Percentiles rank a stretch among this genome's conserved stretches.
phyloP scores from a whole-genome alignment of 352 stramenopile species.

The Poterioochromonas sp. region DNA sequence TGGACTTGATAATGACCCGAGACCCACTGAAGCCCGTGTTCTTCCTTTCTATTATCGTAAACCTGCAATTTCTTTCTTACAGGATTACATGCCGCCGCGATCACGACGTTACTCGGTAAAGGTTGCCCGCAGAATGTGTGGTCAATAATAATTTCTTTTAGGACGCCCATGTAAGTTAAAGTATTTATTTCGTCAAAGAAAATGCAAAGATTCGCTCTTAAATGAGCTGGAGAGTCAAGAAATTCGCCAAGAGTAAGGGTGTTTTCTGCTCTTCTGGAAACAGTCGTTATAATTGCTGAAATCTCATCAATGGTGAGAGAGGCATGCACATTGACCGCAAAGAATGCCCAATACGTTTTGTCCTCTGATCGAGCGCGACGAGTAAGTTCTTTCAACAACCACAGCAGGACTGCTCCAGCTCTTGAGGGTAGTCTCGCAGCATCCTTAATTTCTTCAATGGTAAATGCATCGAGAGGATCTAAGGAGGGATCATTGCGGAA shows the following conservation, averaged over 20 bases:
- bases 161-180: constrained; percentile 45
- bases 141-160: constrained; percentile 55
- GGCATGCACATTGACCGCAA: constrained; percentile 47
- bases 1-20: constrained; percentile 42
- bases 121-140: constrained; percentile 42
- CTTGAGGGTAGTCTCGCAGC: too few relatives aligned
- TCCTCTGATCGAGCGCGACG: not conserved
- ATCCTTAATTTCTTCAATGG: too few relatives aligned
- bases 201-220: constrained; percentile 41
- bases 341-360: constrained; percentile 44
- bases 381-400: not conserved
- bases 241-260: not conserved
- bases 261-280: not conserved
- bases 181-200: constrained; percentile 56
- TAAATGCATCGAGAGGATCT: not conserved
- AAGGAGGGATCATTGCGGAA: not conserved
- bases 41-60: constrained; percentile 1
- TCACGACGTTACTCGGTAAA: constrained; percentile 47
- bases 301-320: constrained; percentile 43
- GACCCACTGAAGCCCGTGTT: constrained; percentile 25
- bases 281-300: not conserved
- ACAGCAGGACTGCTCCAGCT: not conserved
- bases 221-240: constrained; percentile 4
- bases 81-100: constrained; percentile 52
- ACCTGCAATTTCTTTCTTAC: constrained; percentile 34